Evolutionary conservation across 2,329 filamentous ascomycete species (phyloP).

Genomic region (Xylariaceae sp.): DNA sequence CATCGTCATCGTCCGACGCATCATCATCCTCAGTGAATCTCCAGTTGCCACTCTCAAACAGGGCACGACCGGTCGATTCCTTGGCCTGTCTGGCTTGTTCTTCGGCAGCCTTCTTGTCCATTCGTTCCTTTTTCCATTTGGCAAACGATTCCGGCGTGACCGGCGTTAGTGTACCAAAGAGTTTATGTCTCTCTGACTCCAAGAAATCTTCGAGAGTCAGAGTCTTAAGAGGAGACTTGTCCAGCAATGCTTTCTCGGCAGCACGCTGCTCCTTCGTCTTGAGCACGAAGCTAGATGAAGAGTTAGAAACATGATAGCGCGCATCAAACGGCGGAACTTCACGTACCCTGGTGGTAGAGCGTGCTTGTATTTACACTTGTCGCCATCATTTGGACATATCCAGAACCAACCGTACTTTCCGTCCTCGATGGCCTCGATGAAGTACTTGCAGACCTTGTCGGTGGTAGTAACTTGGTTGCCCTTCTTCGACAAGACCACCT

Average conservation of each 20-base stretch:
- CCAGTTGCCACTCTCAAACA: slow-evolving; percentile 98
- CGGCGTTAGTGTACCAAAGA: slow-evolving; percentile 84
- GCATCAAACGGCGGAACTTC: neutral
- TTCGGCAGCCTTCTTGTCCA: slow-evolving; percentile 94
- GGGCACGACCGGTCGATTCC: slow-evolving; percentile 87
- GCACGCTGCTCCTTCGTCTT: slow-evolving; percentile 97
- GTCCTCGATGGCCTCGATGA: slow-evolving; percentile 95
- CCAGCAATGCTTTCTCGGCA: slow-evolving; percentile 90
- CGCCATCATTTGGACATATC: slow-evolving; percentile 91
- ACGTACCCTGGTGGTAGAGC: slow-evolving; percentile 88
- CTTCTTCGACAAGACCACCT: slow-evolving; percentile 91
- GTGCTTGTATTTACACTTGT: slow-evolving; percentile 99
- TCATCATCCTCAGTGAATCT: slow-evolving; percentile 57
- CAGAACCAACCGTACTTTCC: slow-evolving; percentile 99
- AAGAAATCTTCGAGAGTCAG: slow-evolving; percentile 96
- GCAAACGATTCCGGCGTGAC: slow-evolving; percentile 90
- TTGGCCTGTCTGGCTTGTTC: slow-evolving; percentile 85
- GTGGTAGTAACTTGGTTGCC: slow-evolving; percentile 93
- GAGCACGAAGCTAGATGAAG: slow-evolving; percentile 68
- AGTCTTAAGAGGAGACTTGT: slow-evolving; percentile 92
- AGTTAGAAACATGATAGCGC: slow-evolving; percentile 7
- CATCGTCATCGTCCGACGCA: slow-evolving; percentile 53
- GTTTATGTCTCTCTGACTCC: slow-evolving; percentile 91
- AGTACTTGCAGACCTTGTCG: slow-evolving; percentile 98
- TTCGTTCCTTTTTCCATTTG: slow-evolving; percentile 92